These are phyloP conservation scores for Massariosphaeria phaeospora DNA, from an alignment of 495 filamentous ascomycete species.

Conservation along the genomic window DNA sequence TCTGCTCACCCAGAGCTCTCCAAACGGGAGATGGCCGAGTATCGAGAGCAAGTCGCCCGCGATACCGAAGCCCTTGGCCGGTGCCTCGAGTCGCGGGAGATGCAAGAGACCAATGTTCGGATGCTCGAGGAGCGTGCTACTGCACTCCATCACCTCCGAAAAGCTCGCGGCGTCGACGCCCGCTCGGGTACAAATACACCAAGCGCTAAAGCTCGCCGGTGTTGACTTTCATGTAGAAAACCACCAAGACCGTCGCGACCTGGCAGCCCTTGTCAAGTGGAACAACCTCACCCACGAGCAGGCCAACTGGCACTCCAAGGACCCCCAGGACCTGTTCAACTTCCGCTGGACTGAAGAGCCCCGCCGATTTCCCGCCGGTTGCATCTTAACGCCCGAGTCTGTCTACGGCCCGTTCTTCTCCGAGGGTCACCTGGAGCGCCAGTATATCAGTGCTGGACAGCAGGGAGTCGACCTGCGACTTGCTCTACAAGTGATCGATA, in stretches of 20 bases:
- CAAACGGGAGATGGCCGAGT: constrained; percentile 1
- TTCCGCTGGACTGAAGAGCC: constrained; percentile 8
- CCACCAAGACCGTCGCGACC: neutral
- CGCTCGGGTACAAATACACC: neutral
- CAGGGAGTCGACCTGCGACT: constrained; percentile 2
- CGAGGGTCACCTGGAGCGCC: constrained; percentile 2
- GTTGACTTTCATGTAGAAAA: neutral
- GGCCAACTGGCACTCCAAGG: neutral
- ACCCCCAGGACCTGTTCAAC: constrained; percentile 3
- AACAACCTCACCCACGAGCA: neutral
- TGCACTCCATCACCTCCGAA: neutral
- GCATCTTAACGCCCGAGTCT: constrained; percentile 5
- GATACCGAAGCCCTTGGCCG: constrained; percentile 7
- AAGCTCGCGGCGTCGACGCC: neutral
- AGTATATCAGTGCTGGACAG: constrained; percentile 1
- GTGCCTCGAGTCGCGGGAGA: constrained; percentile 2
- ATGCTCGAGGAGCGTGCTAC: neutral
- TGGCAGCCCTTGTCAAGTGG: neutral
- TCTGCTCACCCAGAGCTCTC: constrained; percentile 5
- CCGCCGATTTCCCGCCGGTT: neutral
- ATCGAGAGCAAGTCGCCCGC: neutral
- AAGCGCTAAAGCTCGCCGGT: neutral
- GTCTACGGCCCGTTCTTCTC: constrained; percentile 12
- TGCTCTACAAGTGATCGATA: constrained; percentile 9
- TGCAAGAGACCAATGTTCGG: constrained; percentile 1